Evolutionary conservation across 768 basidiomycete species (phyloP).

Genomic region (Kwoniella botswanensis): DNA sequence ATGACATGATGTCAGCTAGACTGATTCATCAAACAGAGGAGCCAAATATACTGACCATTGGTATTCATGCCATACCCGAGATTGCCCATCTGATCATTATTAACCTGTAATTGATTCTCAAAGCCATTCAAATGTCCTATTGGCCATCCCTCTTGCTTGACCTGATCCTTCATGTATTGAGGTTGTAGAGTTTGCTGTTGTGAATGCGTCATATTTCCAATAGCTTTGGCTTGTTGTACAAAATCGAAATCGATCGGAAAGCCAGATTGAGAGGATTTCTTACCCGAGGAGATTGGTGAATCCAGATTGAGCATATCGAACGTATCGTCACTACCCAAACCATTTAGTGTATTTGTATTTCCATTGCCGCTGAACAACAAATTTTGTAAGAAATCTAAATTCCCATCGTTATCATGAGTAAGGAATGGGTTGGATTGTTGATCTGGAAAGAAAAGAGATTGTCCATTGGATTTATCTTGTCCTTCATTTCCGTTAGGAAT

Average conservation of each 20-base stretch:
- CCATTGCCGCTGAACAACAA: conserved; percentile 11
- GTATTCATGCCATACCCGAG: background rate
- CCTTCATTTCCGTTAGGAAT: conserved; percentile 6
- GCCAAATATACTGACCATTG: background rate
- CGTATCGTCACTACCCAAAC: background rate
- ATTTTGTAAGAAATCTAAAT: conserved; percentile 24
- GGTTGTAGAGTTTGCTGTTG: background rate
- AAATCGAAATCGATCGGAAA: conserved; percentile 18
- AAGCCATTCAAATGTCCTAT: background rate
- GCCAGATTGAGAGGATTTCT: background rate
- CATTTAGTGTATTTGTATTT: background rate
- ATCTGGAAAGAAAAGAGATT: conserved; percentile 8
- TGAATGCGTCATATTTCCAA: conserved; percentile 14
- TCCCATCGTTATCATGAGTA: conserved; percentile 1
- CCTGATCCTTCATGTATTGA: background rate
- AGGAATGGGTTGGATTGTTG: conserved; percentile 10
- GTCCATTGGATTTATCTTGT: background rate
- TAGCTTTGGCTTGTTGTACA: conserved; percentile 16
- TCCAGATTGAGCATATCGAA: conserved; percentile 35
- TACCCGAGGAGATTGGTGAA: conserved; percentile 1
- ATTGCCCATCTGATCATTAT: background rate
- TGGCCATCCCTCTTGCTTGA: background rate
- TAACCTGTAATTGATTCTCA: background rate
- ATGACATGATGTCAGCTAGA: too few relatives aligned
- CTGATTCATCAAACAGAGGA: too few relatives aligned